Evolutionary conservation across 305 asterid species (phyloP).

Genomic region (Salvia sclarea): DNA sequence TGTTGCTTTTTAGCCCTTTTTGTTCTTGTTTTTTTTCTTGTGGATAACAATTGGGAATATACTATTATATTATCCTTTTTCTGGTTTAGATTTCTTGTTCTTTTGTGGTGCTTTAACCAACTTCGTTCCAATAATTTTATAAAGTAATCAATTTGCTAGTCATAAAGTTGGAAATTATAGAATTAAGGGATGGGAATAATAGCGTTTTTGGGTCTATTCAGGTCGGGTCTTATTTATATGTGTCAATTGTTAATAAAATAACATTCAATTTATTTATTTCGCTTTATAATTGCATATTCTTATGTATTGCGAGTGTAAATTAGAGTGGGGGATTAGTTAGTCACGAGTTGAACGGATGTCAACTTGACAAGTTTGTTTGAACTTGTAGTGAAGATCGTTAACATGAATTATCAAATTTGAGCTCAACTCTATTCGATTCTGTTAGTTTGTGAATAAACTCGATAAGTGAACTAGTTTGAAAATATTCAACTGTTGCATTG

Average conservation of each 20-base stretch:
- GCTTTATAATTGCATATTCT: neutral
- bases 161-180: constrained; percentile 13
- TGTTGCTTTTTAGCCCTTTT: neutral
- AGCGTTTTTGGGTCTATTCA: neutral
- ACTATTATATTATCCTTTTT: constrained; percentile 17
- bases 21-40: neutral
- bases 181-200: constrained; percentile 9
- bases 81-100: constrained; percentile 15
- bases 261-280: neutral
- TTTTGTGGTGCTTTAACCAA: constrained; percentile 44
- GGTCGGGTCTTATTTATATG: neutral
- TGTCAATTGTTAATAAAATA: neutral
- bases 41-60: constrained; percentile 36
- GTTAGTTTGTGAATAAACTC: too few species aligned
- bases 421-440: too few species aligned
- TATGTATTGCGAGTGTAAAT: too few species aligned
- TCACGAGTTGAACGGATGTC: too few species aligned
- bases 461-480: too few species aligned
- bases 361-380: too few species aligned
- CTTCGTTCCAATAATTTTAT: constrained; percentile 28
- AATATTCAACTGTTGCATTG: too few species aligned
- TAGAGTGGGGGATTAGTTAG: too few species aligned
- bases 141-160: neutral
- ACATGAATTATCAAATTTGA: too few species aligned
- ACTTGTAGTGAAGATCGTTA: too few species aligned